These are phyloP conservation scores for Hibiscus trionum DNA, from an alignment of 345 rosid species.

Conservation along the genomic window DNA sequence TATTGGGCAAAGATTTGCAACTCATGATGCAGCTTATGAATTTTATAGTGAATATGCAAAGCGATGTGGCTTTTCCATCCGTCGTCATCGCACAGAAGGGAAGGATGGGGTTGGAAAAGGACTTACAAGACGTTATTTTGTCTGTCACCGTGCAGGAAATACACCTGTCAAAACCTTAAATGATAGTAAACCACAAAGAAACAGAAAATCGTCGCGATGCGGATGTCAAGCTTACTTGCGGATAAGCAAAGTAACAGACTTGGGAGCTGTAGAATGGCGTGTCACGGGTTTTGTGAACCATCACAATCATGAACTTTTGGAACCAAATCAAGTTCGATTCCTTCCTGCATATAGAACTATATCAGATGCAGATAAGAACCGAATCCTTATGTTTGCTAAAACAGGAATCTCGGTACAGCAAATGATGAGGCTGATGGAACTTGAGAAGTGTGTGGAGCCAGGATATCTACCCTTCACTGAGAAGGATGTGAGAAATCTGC, in stretches of 20 bases:
- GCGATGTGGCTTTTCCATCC: constrained; percentile 82
- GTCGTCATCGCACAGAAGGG: constrained; percentile 93
- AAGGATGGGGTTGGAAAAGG: constrained; percentile 96
- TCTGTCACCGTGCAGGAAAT: constrained; percentile 97
- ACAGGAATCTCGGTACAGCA: constrained; percentile 93
- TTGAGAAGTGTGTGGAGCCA: constrained; percentile 91
- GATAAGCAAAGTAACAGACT: constrained; percentile 66
- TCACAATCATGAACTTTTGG: constrained; percentile 86
- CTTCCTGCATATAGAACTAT: constrained; percentile 93
- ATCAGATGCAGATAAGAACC: constrained; percentile 81
- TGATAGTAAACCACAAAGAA: constrained; percentile 79
- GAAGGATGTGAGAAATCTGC: constrained; percentile 93
- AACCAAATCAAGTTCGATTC: constrained; percentile 88
- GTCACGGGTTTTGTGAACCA: constrained; percentile 86
- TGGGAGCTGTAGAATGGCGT: constrained; percentile 84
- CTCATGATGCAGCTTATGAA: constrained; percentile 89
- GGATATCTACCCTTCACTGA: constrained; percentile 92
- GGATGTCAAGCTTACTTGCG: constrained; percentile 90
- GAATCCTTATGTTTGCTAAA: constrained; percentile 92
- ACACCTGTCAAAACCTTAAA: constrained; percentile 67
- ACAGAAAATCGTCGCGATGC: constrained; percentile 82
- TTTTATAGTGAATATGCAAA: constrained; percentile 81
- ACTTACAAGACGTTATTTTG: constrained; percentile 89
- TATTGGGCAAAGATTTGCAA: constrained; percentile 71
- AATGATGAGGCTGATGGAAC: constrained; percentile 98